Evolutionary conservation across 768 basidiomycete genomes (phyloP), one percentile per base, ranked within the genome.

Genomic region (Rhizopogon vinicolor): DNA sequence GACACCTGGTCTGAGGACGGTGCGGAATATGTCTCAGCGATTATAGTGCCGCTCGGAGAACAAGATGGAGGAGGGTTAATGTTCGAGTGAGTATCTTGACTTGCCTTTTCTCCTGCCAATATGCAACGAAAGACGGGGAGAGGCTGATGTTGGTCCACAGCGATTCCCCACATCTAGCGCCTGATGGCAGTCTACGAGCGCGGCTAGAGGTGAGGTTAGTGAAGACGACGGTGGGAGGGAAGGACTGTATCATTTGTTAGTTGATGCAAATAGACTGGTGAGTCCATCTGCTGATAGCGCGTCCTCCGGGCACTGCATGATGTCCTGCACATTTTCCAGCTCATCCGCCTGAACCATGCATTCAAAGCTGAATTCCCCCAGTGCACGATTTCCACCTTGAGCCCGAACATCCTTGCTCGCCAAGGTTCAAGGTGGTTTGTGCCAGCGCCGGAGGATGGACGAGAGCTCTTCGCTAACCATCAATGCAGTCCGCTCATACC

Each of bases 211-310:
- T 77, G 2, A 67, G 68, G 28, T 65, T 82, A 14, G 69, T 60
- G 14, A 74, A 70, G 51, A 68, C 78, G 12, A 13, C 33, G 33
- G 33, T 19, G 1, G 54, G 54, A 18, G 66, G 69, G 28, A 54
- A 66, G 16, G 78, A 79, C 2, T 81, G 80, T 57, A 64, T 77
- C 6, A 74, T 82, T 46, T 79, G 76, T 48, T 81, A 59, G 65
- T 54, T 33, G 41, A 9, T 41, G 53, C n/a, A n/a, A n/a, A n/a
- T n/a, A n/a, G n/a, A n/a, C n/a, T n/a, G n/a, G n/a, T n/a, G n/a
- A n/a, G n/a, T n/a, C n/a, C n/a, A n/a, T n/a, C n/a, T n/a, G n/a
- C n/a, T n/a, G n/a, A n/a, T n/a, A n/a, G n/a, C n/a, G n/a, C n/a
- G n/a, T n/a, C n/a, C n/a, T n/a, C n/a, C n/a, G n/a, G n/a, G n/a